Conservation (phyloP, 2,329 filamentous ascomycete genomes). For the Penicillium sp. region DNA sequence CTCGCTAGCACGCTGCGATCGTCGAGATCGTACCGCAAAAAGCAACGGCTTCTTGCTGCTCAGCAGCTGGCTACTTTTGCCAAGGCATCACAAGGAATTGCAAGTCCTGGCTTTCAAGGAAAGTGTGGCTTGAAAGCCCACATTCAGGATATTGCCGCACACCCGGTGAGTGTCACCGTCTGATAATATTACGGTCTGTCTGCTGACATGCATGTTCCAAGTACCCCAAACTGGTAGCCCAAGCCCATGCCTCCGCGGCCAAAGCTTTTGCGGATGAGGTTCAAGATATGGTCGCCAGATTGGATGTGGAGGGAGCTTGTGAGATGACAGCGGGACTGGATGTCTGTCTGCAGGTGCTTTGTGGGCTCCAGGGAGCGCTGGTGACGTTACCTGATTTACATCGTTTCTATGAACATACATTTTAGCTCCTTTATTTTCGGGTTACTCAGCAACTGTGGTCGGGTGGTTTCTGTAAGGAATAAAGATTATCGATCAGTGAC, state of each 20-base stretch:
- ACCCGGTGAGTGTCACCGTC: conserved; percentile 1
- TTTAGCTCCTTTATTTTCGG: background rate
- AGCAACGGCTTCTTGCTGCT: background rate
- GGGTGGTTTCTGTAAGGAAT: background rate
- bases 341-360: background rate
- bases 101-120: conserved; percentile 3
- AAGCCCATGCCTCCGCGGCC: conserved; percentile 1
- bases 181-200: background rate
- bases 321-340: background rate
- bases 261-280: conserved; percentile 1
- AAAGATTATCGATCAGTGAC: background rate
- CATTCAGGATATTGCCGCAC: conserved; percentile 1
- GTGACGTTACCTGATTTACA: background rate
- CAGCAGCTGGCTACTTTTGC: background rate
- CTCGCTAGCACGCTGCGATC: background rate
- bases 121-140: background rate
- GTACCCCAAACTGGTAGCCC: conserved; percentile 4
- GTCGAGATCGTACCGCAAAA: background rate
- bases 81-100: background rate
- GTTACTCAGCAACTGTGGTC: background rate
- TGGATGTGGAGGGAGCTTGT: background rate
- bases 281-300: background rate
- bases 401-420: background rate
- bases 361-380: background rate
- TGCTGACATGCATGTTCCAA: background rate